Conservation (phyloP, 441 rosid species). For the Kokia cookei region DNA sequence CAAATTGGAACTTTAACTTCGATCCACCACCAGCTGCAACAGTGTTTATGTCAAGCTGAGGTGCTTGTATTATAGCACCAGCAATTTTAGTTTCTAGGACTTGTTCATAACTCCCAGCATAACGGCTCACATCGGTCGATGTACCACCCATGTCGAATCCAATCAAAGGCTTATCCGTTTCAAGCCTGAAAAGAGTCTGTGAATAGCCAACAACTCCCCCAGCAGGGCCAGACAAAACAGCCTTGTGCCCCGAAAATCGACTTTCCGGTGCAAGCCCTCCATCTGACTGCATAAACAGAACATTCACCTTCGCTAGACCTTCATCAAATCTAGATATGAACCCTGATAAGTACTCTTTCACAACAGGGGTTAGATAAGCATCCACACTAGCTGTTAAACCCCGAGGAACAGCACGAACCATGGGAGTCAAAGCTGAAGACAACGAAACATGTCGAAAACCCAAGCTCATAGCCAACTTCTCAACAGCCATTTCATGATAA, state of each 20-base stretch:
- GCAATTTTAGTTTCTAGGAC: conserved; percentile 94
- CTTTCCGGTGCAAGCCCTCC: conserved; percentile 94
- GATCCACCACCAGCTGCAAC: conserved; percentile 99
- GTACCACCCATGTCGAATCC: conserved; percentile 99
- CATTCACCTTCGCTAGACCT: conserved; percentile 72
- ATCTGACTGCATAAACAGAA: conserved; percentile 93
- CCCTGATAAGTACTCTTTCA: conserved; percentile 82
- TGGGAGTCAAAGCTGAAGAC: conserved; percentile 89
- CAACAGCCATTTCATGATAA: conserved; percentile 68
- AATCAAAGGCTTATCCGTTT: conserved; percentile 87
- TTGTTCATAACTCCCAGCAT: conserved; percentile 93
- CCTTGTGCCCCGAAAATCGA: conserved; percentile 94
- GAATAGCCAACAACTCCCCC: conserved; percentile 99
- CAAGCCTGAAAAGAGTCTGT: conserved; percentile 84
- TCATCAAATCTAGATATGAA: conserved; percentile 84
- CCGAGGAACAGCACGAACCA: conserved; percentile 97
- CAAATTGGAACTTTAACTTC: conserved; percentile 81
- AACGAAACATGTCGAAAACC: conserved; percentile 85
- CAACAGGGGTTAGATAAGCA: conserved; percentile 90
- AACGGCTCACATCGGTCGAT: conserved; percentile 93
- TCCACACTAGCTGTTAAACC: conserved; percentile 94
- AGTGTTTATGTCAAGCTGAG: conserved; percentile 93
- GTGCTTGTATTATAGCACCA: conserved; percentile 91
- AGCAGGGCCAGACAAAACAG: conserved; percentile 94
- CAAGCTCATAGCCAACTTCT: conserved; percentile 65